Percentiles rank a stretch among this genome's conserved stretches.
Conservation (phyloP, 1,139 yeast genomes). For the Yamadazyma mexicana region DNA sequence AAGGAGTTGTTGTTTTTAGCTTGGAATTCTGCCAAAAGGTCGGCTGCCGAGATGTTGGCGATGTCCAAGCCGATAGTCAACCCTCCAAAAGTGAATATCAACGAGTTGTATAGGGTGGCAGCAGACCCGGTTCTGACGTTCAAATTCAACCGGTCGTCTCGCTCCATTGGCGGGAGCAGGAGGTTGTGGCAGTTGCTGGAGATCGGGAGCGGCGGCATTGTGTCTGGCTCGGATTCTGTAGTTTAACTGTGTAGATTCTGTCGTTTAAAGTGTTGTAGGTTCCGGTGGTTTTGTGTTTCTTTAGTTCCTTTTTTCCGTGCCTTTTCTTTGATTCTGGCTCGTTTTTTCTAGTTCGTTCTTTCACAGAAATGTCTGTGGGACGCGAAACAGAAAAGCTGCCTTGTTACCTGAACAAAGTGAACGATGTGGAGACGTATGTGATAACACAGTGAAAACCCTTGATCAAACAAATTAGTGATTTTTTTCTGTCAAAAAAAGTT, state of each 20-base stretch:
- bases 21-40: conserved; percentile 26
- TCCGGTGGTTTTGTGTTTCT: too few relatives aligned
- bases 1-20: conserved; percentile 25
- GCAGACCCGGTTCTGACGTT: conserved; percentile 71
- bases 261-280: too few relatives aligned
- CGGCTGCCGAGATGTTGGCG: conserved; percentile 33
- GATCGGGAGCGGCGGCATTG: conserved; percentile 29
- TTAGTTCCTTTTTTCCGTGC: too few relatives aligned
- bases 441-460: too few relatives aligned
- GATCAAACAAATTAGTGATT: background rate
- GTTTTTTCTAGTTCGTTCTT: too few relatives aligned
- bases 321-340: too few relatives aligned
- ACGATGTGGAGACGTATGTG: too few relatives aligned
- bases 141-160: conserved; percentile 48
- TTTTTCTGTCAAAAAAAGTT: background rate
- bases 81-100: conserved; percentile 68
- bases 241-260: too few relatives aligned
- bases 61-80: conserved; percentile 58
- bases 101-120: conserved; percentile 54
- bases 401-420: too few relatives aligned
- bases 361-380: too few relatives aligned
- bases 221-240: too few relatives aligned
- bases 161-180: conserved; percentile 46
- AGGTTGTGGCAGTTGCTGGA: conserved; percentile 50
- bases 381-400: background rate